These are phyloP conservation scores for Nakazawaea wyomingensis DNA, from an alignment of 805 yeast genomes.

Conservation along the genomic window DNA sequence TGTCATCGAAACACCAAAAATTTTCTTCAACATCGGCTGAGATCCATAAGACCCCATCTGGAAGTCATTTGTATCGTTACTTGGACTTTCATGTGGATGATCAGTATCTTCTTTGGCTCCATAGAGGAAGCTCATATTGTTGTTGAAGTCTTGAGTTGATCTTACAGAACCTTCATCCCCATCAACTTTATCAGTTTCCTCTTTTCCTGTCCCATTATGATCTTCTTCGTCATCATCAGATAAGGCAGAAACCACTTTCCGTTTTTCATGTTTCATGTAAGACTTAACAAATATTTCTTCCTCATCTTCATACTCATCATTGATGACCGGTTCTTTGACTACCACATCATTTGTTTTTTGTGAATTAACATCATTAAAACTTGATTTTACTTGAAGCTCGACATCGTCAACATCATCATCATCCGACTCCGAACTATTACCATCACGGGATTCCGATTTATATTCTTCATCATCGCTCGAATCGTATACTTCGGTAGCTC, in stretches of 20 bases:
- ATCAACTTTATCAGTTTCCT: background rate
- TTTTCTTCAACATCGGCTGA: slow-evolving; percentile 11
- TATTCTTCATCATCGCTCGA: slow-evolving; percentile 17
- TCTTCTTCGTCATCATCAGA: slow-evolving; percentile 17
- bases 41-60: slow-evolving; percentile 13
- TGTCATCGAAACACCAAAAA: slow-evolving; percentile 9
- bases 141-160: background rate
- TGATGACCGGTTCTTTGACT: too few species aligned
- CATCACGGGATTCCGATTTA: slow-evolving; percentile 22
- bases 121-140: slow-evolving; percentile 5
- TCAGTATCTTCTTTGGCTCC: slow-evolving; percentile 10
- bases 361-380: slow-evolving; percentile 8
- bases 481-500: slow-evolving; percentile 13
- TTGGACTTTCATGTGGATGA: slow-evolving; percentile 16
- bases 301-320: slow-evolving; percentile 22
- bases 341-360: background rate
- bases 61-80: slow-evolving; percentile 16
- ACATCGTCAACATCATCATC: slow-evolving; percentile 21
- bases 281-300: slow-evolving; percentile 13
- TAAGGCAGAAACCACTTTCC: background rate
- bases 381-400: slow-evolving; percentile 17
- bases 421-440: slow-evolving; percentile 14
- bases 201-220: slow-evolving; percentile 9
- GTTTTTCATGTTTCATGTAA: slow-evolving; percentile 6
- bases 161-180: slow-evolving; percentile 13